These are phyloP conservation scores for Komagataella populi DNA, from an alignment of 805 yeast genomes.

Conservation along the genomic window DNA sequence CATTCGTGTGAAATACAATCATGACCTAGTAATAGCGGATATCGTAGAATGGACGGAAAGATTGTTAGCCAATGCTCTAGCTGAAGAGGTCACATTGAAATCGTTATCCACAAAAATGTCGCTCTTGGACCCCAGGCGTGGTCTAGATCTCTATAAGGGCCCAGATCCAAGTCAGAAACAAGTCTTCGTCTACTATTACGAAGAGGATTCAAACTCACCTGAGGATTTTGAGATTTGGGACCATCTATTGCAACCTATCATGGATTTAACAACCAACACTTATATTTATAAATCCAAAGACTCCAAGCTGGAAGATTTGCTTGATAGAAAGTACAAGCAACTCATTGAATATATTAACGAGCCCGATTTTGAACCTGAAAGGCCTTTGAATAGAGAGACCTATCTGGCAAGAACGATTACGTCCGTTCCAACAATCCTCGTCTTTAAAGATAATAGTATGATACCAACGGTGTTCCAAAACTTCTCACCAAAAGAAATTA, in stretches of 20 bases:
- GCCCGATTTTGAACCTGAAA: constrained; percentile 18
- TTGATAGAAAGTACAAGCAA: constrained; percentile 20
- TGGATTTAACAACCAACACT: constrained; percentile 41
- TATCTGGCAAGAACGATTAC: constrained; percentile 39
- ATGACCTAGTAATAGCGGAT: constrained; percentile 11
- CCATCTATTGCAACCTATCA: constrained; percentile 44
- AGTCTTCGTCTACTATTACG: constrained; percentile 39
- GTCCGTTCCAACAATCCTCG: constrained; percentile 45
- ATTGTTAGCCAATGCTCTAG: constrained; percentile 30
- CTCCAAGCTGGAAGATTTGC: constrained; percentile 20
- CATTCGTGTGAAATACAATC: constrained; percentile 29
- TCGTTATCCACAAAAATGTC: constrained; percentile 12
- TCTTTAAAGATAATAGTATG: constrained; percentile 44
- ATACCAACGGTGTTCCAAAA: constrained; percentile 41
- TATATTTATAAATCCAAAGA: constrained; percentile 40
- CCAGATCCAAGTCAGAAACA: neutral
- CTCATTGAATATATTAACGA: constrained; percentile 30
- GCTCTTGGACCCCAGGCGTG: neutral
- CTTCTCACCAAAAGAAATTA: constrained; percentile 49
- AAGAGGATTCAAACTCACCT: constrained; percentile 30
- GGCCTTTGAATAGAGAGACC: constrained; percentile 29
- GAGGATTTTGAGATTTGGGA: constrained; percentile 57
- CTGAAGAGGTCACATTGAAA: constrained; percentile 15
- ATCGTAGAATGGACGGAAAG: constrained; percentile 32
- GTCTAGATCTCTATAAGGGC: neutral